Base-by-base conservation (phyloP, 495 filamentous ascomycete genomes). In the Saxispiralis lemnorum region DNA sequence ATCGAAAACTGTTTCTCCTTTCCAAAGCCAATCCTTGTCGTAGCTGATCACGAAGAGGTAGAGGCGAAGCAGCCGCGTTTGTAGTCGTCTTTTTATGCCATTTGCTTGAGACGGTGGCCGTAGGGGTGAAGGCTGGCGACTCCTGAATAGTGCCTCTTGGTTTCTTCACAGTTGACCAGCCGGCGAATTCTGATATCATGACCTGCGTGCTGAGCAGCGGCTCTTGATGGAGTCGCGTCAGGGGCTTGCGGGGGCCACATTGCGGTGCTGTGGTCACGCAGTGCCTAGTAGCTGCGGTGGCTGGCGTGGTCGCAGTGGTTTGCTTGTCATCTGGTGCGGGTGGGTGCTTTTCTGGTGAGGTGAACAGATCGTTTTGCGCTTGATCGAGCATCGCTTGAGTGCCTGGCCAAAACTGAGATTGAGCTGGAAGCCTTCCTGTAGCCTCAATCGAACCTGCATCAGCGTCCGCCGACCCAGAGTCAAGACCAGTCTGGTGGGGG, bases 121-220 rank as follows among this genome's bases (percentile, higher is more conserved):
- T 12, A 35, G 30, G 31, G 2, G 16, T 41, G 3, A 31, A 13
- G 1, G 33, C 24, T 30, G 39, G 17, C 6, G 18, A 42, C 18
- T 13, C 4, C 21, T 19, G 28, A 20, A 7, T 2, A n/a, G 34
- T 28, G 1, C 20, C 18, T 6, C 28, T 5, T 3, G 43, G 44
- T 39, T 48, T 52, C 45, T 47, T 53, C 3, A 53, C 28, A 1
- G 36, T 31, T 6, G 50, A 53, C 45, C 41, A 53, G 11, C 45
- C 45, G 20, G 34, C 34, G 18, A 46, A 53, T 1, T 31, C 45
- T 1, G 16, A 46, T 1, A 49, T 16, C 18, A 53, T 37, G 6
- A 37, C 38, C 39, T 53, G 50, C 18, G 50, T 53, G 21, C 38
- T 40, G 7, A 36, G 45, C 16, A 46, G 5, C 10, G 15, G 37